These are phyloP conservation scores for Fomitopsis palustris DNA, from an alignment of 1,284 basidiomycete species.

Conservation along the genomic window DNA sequence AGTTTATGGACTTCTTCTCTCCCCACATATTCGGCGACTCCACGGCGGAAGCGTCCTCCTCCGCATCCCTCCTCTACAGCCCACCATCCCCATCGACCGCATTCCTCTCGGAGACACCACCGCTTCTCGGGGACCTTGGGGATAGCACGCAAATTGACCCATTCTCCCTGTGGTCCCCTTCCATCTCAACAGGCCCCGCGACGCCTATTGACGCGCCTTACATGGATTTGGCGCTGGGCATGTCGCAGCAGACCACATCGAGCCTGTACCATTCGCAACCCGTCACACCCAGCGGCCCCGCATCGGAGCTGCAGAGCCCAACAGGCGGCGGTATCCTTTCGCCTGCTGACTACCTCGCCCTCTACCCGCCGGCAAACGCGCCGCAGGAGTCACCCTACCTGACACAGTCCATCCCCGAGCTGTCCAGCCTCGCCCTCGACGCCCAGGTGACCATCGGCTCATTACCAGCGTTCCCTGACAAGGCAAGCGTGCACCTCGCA, in stretches of 20 bases:
- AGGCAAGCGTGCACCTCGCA: constrained; percentile 2
- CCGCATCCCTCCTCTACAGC: background rate
- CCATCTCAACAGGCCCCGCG: background rate
- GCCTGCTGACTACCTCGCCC: background rate
- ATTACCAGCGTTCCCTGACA: constrained; percentile 2
- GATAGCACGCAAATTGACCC: background rate
- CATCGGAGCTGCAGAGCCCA: background rate
- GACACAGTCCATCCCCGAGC: background rate
- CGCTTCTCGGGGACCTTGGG: constrained; percentile 2
- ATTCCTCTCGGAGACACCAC: background rate
- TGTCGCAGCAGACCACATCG: background rate
- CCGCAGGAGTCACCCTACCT: background rate
- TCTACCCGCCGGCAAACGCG: background rate
- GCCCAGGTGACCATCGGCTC: constrained; percentile 5
- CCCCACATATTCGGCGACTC: constrained; percentile 10
- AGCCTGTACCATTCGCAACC: background rate
- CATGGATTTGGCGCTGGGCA: background rate
- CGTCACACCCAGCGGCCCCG: background rate
- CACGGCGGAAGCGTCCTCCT: background rate
- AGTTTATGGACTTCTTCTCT: constrained; percentile 15
- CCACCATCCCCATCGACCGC: background rate
- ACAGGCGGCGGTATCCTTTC: background rate
- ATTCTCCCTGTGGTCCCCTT: background rate
- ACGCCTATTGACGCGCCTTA: background rate
- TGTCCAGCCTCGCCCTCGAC: background rate